These are phyloP conservation scores for Ceratobasidium theobromae DNA, from an alignment of 1,284 basidiomycete species.

Conservation along the genomic window DNA sequence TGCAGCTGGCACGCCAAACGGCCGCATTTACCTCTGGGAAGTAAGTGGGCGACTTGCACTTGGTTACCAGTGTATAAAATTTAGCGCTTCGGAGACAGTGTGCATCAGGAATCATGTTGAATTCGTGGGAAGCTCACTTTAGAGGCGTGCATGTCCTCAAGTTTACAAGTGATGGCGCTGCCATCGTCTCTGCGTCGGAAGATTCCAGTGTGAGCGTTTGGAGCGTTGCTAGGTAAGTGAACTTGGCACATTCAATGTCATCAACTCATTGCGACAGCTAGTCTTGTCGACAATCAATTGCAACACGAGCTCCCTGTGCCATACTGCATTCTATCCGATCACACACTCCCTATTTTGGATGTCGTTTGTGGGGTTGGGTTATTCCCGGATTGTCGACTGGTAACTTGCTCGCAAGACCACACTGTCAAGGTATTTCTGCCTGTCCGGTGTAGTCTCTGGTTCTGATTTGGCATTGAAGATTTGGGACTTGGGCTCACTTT, in stretches of 20 bases:
- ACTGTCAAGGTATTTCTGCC: constrained; percentile 75
- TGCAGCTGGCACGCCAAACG: constrained; percentile 84
- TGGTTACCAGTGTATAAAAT: background rate
- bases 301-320: constrained; percentile 74
- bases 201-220: constrained; percentile 89
- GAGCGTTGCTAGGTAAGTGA: constrained; percentile 76
- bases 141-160: constrained; percentile 78
- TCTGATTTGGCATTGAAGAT: constrained; percentile 50
- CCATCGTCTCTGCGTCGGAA: constrained; percentile 83
- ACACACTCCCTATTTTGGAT: constrained; percentile 86
- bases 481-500: constrained; percentile 69
- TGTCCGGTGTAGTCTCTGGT: constrained; percentile 28
- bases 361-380: constrained; percentile 74
- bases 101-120: constrained; percentile 83
- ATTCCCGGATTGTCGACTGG: constrained; percentile 75
- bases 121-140: constrained; percentile 94
- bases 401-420: constrained; percentile 84
- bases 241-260: constrained; percentile 20
- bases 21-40: constrained; percentile 95
- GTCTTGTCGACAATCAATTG: constrained; percentile 65
- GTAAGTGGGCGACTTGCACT: constrained; percentile 51
- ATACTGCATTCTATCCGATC: constrained; percentile 82
- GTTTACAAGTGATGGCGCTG: constrained; percentile 80
- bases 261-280: constrained; percentile 34
- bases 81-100: constrained; percentile 55